Percentiles rank a stretch among this genome's conserved stretches.
Evolutionary conservation across 1,139 yeast species (phyloP).

Genomic region (Candida sanyaensis): DNA sequence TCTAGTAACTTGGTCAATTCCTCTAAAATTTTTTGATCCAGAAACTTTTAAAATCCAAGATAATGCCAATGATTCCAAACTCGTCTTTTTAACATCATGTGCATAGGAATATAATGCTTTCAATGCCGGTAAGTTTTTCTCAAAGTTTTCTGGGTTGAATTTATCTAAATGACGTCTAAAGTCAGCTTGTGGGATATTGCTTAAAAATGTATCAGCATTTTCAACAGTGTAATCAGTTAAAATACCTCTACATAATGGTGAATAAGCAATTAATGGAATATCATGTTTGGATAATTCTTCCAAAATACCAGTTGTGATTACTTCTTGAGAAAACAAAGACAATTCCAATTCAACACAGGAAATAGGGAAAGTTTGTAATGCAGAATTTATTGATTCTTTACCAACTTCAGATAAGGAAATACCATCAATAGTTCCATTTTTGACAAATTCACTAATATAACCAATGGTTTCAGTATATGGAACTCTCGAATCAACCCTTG

Average conservation of each 20-base stretch:
- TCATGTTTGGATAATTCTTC: constrained; percentile 45
- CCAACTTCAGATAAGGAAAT: constrained; percentile 73
- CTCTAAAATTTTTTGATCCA: constrained; percentile 26
- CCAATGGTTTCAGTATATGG: constrained; percentile 53
- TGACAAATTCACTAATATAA: constrained; percentile 52
- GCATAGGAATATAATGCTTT: constrained; percentile 46
- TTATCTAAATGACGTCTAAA: constrained; percentile 55
- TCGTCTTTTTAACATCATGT: constrained; percentile 42
- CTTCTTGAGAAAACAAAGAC: constrained; percentile 65
- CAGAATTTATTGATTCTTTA: constrained; percentile 57
- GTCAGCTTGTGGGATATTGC: constrained; percentile 55
- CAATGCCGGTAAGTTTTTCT: constrained; percentile 51
- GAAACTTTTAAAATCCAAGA: constrained; percentile 62
- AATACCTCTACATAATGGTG: constrained; percentile 81
- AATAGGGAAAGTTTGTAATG: constrained; percentile 50
- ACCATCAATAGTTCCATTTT: constrained; percentile 61
- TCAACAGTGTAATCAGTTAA: constrained; percentile 61
- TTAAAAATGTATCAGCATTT: constrained; percentile 29
- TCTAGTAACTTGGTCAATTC: constrained; percentile 47
- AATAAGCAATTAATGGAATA: constrained; percentile 75
- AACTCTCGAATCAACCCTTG: constrained; percentile 60
- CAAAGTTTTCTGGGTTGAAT: constrained; percentile 57
- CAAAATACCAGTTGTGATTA: constrained; percentile 61
- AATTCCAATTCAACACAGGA: constrained; percentile 75
- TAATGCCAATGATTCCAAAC: constrained; percentile 69